These are phyloP conservation scores for Pythium sp. DNA, from an alignment of 352 stramenopile genomes.

Conservation along the genomic window DNA sequence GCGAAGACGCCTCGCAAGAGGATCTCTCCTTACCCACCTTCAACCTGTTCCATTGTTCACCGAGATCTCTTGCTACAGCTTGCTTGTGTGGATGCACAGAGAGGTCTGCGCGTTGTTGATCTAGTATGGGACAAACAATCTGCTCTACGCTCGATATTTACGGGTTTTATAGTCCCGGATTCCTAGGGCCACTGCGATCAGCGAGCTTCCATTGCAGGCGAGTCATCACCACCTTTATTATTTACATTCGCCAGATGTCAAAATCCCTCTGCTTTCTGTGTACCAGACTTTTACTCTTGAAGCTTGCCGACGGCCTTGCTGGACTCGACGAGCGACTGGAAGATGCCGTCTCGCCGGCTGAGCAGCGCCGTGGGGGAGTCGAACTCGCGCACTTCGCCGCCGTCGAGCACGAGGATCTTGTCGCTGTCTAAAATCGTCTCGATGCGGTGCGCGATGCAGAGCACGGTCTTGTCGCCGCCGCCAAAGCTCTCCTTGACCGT, in stretches of 20 bases:
- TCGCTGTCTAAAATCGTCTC: constrained; percentile 92
- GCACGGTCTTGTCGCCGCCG: constrained; percentile 68
- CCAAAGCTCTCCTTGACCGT: constrained; percentile 57
- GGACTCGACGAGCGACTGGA: constrained; percentile 35
- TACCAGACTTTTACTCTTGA: neutral
- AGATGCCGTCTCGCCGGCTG: constrained; percentile 38
- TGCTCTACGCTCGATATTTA: no score
- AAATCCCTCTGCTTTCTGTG: neutral
- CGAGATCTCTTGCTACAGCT: no score
- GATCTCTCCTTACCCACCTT: neutral
- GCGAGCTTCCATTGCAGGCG: neutral
- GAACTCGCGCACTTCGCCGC: constrained; percentile 80
- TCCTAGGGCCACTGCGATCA: neutral
- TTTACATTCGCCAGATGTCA: neutral
- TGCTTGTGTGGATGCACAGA: neutral
- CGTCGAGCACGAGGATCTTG: constrained; percentile 82
- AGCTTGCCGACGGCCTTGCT: constrained; percentile 16
- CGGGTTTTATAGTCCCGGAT: no score
- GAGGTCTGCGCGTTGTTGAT: neutral
- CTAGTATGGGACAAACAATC: no score
- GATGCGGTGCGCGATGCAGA: constrained; percentile 93
- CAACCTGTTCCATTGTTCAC: neutral
- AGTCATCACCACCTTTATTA: neutral
- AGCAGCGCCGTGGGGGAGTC: constrained; percentile 71
- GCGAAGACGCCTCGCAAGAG: neutral